phyloP scores from a whole-genome alignment of 2,329 filamentous ascomycete genomes.

The Sporothrix dimorphospora region DNA sequence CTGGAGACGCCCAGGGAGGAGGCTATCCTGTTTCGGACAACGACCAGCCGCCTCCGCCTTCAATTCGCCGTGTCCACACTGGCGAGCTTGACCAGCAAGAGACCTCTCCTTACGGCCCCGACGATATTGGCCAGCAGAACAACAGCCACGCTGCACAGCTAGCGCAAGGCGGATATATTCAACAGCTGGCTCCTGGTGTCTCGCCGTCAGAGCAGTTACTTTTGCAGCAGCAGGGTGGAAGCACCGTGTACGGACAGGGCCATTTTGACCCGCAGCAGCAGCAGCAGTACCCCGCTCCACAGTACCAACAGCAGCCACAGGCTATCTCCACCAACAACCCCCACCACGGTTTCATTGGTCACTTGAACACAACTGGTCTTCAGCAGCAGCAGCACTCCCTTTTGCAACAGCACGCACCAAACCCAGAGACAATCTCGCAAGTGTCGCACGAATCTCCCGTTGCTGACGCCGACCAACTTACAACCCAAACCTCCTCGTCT shows the following conservation, averaged over 20 bases:
- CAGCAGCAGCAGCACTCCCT: slow-evolving; percentile 36
- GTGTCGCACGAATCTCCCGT: slow-evolving; percentile 64
- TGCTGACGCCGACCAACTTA: slow-evolving; percentile 52
- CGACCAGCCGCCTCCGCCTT: slow-evolving; percentile 44
- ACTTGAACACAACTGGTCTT: slow-evolving; percentile 36
- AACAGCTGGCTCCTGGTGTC: slow-evolving; percentile 41
- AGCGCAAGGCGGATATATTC: slow-evolving; percentile 35
- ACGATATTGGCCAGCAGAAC: slow-evolving; percentile 49
- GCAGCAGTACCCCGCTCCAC: slow-evolving; percentile 41
- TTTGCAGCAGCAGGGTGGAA: slow-evolving; percentile 38
- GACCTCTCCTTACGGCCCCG: slow-evolving; percentile 48
- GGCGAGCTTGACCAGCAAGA: slow-evolving; percentile 44
- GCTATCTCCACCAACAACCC: slow-evolving; percentile 35
- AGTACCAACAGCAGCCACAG: slow-evolving; percentile 32
- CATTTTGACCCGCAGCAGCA: slow-evolving; percentile 48
- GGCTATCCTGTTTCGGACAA: slow-evolving; percentile 44
- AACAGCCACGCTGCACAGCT: slow-evolving; percentile 36
- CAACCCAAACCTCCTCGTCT: slow-evolving; percentile 49
- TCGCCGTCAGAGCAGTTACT: slow-evolving; percentile 40
- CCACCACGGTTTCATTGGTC: slow-evolving; percentile 44
- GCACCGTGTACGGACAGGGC: slow-evolving; percentile 39
- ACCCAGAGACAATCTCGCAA: slow-evolving; percentile 64
- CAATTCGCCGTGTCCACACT: slow-evolving; percentile 53
- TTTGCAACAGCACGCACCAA: slow-evolving; percentile 45
- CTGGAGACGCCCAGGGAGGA: slow-evolving; percentile 33